Evolutionary conservation across 768 basidiomycete genomes (phyloP), one percentile per base, ranked within the genome.

Genomic region (Mycena sanguinolenta): DNA sequence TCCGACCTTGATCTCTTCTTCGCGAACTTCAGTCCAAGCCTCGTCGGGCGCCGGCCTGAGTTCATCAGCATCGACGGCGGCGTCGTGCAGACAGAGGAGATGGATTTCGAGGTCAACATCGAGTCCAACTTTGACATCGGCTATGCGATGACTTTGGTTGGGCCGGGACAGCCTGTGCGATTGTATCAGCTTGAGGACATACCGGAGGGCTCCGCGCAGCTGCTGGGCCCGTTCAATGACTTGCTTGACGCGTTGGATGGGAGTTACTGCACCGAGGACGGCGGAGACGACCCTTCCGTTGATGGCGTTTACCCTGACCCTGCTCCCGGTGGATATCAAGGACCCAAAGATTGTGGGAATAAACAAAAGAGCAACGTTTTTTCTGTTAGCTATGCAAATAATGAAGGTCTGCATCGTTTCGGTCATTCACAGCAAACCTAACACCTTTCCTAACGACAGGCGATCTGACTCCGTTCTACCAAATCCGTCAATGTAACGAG

Each of bases 91-190:
- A 85, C 82, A 1, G 65, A 64, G 3, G 63, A 82, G 50, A 76
- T 80, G 71, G 80, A 83, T 46, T 86, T 87, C 70, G 72, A 79
- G 25, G 80, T 81, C 73, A 88, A 87, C 69, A 87, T 83, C 53
- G 89, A 91, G 75, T 86, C 87, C n/a, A 81, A 89, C 70, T 82
- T 90, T 19, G 89, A 90, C 76, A 80, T 91, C 3, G 7, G 89
- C 78, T 89, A 88, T 69, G 83, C 83, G 17, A 86, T 90, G 87
- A 77, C 80, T 12, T 79, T 84, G 21, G 58, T 67, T 80, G 9
- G 77, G 74, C 25, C 77, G 78, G 21, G 44, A 30, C 84, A 85
- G 69, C 72, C 75, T 17, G 82, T 86, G 25, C 83, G 80, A 1
- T 76, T 87, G 27, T 80, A 84, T 63, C 86, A 87, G 63, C 81